Base-by-base conservation (phyloP, 2,329 filamentous ascomycete genomes). In the Pestalotiopsis fici region DNA sequence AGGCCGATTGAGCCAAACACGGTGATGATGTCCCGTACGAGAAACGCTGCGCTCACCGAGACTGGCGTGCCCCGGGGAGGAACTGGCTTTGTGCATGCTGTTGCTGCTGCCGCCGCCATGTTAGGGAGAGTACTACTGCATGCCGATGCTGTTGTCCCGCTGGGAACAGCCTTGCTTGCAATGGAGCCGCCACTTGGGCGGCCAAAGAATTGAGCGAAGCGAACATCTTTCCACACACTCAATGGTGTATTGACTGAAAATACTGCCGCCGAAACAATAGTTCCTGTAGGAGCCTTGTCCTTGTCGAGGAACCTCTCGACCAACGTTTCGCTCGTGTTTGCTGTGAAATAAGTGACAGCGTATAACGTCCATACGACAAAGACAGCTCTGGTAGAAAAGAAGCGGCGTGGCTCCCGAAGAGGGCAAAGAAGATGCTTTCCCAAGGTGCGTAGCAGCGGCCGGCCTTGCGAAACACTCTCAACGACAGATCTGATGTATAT, bases 1-100 rank as follows among this genome's bases (percentile, higher is more conserved):
- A 78, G 71, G 0, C 74, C 75, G 18, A 78, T 77, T 0, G 76
- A 78, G 0, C 77, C 77, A 64, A 77, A 78, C 23, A 78, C 76
- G 0, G 76, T 78, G 21, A 78, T 68, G 1, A 72, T 74, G 56
- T 78, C 76, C 61, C 77, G 69, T 3, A 76, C 64, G 0, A 78
- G 67, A 5, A 78, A 78, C 0, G 75, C 69, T 6, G 71, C 70
- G 0, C 74, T 73, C 0, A 74, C 74, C 2, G 74, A 71, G n/a
- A 66, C 71, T 0, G 75, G 72, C 0, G 77, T 60, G 2, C 66
- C 70, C 0, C 66, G 65, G 1, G 56, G 28, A 21, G 15, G 31
- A 11, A 11, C 31, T 35, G 31, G 31, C 11, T 35, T 35, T 35
- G 31, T 35, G 31, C 31, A 35, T 35, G 31, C 31, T 35, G 37